Evolutionary conservation across 2,329 filamentous ascomycete species (phyloP).

Genomic region (Fusarium anguioides): DNA sequence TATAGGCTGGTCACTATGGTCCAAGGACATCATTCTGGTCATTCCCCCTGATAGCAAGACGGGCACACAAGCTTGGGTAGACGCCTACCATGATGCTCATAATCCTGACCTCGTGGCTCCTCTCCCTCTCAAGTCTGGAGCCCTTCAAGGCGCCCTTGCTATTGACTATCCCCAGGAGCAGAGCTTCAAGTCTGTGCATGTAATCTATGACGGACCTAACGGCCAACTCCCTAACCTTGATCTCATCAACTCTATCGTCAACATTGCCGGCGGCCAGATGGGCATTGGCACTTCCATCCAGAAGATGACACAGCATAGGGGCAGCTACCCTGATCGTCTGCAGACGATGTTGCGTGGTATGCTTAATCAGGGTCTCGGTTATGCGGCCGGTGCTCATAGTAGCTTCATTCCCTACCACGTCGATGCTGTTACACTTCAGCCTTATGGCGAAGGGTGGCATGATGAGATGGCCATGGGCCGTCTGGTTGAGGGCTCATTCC

Average conservation of each 20-base stretch:
- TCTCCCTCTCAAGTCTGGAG: slow-evolving; percentile 89
- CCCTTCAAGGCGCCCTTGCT: slow-evolving; percentile 91
- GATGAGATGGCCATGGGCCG: slow-evolving; percentile 97
- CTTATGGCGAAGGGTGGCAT: slow-evolving; percentile 92
- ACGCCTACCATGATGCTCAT: slow-evolving; percentile 95
- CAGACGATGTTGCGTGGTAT: slow-evolving; percentile 92
- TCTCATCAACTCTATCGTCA: slow-evolving; percentile 91
- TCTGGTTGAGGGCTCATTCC: slow-evolving; percentile 88
- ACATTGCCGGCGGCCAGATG: slow-evolving; percentile 91
- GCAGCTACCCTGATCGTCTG: slow-evolving; percentile 83
- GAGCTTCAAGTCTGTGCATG: slow-evolving; percentile 86
- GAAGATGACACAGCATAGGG: slow-evolving; percentile 84
- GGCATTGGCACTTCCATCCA: slow-evolving; percentile 86
- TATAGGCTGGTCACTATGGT: slow-evolving; percentile 93
- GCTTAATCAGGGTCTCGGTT: slow-evolving; percentile 89
- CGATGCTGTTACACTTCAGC: slow-evolving; percentile 92
- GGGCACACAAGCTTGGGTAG: slow-evolving; percentile 95
- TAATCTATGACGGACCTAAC: slow-evolving; percentile 95
- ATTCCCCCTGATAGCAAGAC: slow-evolving; percentile 89
- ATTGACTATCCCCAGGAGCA: slow-evolving; percentile 90
- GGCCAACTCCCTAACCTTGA: slow-evolving; percentile 96
- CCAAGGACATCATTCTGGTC: slow-evolving; percentile 96
- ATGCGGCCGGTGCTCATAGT: slow-evolving; percentile 90
- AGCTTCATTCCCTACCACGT: slow-evolving; percentile 98
- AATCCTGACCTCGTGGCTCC: slow-evolving; percentile 75